phyloP scores from a whole-genome alignment of 1,284 basidiomycete species.

The Puccinia hordei region DNA sequence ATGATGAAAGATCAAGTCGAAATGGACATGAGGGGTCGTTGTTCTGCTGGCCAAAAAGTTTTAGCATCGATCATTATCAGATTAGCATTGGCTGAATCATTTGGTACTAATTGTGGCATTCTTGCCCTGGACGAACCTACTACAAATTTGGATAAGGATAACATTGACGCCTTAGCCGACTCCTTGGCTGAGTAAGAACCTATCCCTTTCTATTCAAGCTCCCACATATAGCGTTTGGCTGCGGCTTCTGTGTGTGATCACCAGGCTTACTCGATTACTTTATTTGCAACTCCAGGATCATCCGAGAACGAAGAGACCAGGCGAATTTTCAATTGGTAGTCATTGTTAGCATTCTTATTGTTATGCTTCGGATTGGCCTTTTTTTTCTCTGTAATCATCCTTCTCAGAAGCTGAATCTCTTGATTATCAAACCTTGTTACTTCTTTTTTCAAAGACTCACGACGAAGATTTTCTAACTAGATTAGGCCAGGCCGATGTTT shows the following conservation, averaged over 20 bases:
- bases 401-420: conserved; percentile 2
- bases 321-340: conserved; percentile 96
- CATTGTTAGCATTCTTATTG: conserved; percentile 67
- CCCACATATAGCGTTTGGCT: background rate
- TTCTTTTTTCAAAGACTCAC: conserved; percentile 62
- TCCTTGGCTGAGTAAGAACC: conserved; percentile 74
- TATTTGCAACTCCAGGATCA: conserved; percentile 67
- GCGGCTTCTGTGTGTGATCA: conserved; percentile 23
- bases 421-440: background rate
- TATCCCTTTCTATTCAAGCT: background rate
- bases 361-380: background rate
- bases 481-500: conserved; percentile 48
- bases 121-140: conserved; percentile 97
- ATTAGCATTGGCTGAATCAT: conserved; percentile 94
- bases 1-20: conserved; percentile 99
- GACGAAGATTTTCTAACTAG: conserved; percentile 78
- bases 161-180: conserved; percentile 88
- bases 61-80: conserved; percentile 98
- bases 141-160: conserved; percentile 93
- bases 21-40: conserved; percentile 99
- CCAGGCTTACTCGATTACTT: background rate
- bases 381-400: background rate
- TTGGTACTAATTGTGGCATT: conserved; percentile 95
- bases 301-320: conserved; percentile 82
- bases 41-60: conserved; percentile 98